These are phyloP conservation scores for Jimgerdemannia flammicorona DNA, from an alignment of 192 early-diverging fungal species.

Conservation along the genomic window DNA sequence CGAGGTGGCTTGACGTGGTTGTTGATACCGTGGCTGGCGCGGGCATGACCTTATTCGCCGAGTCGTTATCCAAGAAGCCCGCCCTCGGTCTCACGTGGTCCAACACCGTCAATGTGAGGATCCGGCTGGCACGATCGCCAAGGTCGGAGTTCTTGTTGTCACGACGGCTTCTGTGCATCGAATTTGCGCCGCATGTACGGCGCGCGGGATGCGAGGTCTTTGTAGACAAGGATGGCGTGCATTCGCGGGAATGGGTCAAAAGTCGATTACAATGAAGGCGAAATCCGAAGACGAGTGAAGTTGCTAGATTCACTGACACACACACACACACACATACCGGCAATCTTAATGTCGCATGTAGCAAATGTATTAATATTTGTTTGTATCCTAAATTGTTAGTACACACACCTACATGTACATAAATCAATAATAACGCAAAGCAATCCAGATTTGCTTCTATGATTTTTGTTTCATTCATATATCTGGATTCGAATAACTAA, in stretches of 20 bases:
- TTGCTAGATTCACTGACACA: background rate
- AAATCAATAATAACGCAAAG: too few relatives aligned
- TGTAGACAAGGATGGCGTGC: background rate
- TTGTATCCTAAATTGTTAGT: too few relatives aligned
- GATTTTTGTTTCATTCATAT: too few relatives aligned
- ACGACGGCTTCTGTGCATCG: background rate
- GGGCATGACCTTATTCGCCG: slow-evolving; percentile 14
- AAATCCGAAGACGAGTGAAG: background rate
- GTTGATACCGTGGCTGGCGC: slow-evolving; percentile 15
- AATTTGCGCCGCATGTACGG: background rate
- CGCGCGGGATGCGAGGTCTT: background rate
- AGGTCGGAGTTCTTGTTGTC: slow-evolving; percentile 7
- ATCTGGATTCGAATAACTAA: too few relatives aligned
- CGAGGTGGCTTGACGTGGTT: slow-evolving; percentile 22
- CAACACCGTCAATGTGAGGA: slow-evolving; percentile 64
- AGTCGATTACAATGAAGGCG: background rate
- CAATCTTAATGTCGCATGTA: too few relatives aligned
- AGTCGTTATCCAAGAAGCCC: slow-evolving; percentile 53
- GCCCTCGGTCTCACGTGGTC: slow-evolving; percentile 73
- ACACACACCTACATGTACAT: too few relatives aligned
- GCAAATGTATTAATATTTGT: too few relatives aligned
- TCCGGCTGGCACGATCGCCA: slow-evolving; percentile 44
- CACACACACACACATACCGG: too few relatives aligned
- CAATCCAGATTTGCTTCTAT: too few relatives aligned
- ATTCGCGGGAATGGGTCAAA: background rate